Evolutionary conservation across 2,329 filamentous ascomycete genomes (phyloP), one percentile per base, ranked within the genome.

Genomic region (Ophiostoma novo-ulmi): DNA sequence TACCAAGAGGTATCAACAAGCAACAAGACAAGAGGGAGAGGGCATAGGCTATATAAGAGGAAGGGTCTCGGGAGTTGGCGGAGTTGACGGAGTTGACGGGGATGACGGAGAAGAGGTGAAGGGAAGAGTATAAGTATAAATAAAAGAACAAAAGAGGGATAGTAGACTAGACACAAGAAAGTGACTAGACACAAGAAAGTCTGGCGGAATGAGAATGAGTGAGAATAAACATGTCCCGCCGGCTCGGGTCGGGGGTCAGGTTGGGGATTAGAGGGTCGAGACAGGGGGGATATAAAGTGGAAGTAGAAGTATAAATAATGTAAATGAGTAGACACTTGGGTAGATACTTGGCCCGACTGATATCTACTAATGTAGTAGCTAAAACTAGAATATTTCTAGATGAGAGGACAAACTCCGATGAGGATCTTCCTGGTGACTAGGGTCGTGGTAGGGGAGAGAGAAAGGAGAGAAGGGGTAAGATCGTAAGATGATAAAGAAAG

Each of bases 221-320:
- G 48, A 61, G 41, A 36, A 35, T 20, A n/a, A 26, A 22, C 36
- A 36, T 65, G 63, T 65, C 63, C 63, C 63, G 63, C 63, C 63
- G 35, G 63, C 63, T 65, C 41, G 63, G 63, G 36, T 65, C 63
- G 58, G 14, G 52, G 52, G 52, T 22, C n/a, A 3, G 52, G 31
- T 31, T 31, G 31, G 52, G n/a, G 11, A 2, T 26, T 11, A 58
- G 52, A 58, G 52, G 22, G 52, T 58, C n/a, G 7, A 58, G 22
- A 26, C 22, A 58, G n/a, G 52, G n/a, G 52, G 52, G 26, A 63
- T 35, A 63, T 36, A 26, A 58, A 58, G 22, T 58, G 52, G n/a
- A 58, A 58, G 22, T 22, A 11, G n/a, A 58, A 58, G 26, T 22
- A 55, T 10, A 55, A 22, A 55, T 22, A 58, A 22, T 26, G 26